Conservation (phyloP, 371 early-diverging fungal genomes). For the Mycotypha africana region DNA sequence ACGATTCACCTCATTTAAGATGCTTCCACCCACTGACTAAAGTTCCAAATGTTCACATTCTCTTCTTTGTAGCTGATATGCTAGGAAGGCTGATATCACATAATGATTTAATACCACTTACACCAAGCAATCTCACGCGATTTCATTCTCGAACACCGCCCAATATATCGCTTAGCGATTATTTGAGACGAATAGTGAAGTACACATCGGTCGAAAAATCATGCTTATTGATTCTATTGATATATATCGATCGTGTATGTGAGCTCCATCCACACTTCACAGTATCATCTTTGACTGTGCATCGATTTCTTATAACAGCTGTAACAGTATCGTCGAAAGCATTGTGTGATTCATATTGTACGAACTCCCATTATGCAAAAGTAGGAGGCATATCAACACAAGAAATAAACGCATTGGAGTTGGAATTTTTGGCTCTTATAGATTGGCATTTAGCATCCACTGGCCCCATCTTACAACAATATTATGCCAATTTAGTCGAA, state of each 20-base stretch:
- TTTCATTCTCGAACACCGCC: conserved; percentile 96
- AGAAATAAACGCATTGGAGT: conserved; percentile 92
- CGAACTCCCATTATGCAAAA: conserved; percentile 85
- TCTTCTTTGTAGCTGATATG: conserved; percentile 60
- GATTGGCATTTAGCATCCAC: conserved; percentile 85
- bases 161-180: conserved; percentile 77
- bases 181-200: conserved; percentile 78
- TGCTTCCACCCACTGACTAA: not conserved
- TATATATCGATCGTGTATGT: conserved; percentile 92
- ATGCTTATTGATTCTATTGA: conserved; percentile 77
- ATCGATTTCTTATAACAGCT: conserved; percentile 93
- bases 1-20: not conserved
- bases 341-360: conserved; percentile 80
- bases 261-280: conserved; percentile 76
- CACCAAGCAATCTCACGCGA: conserved; percentile 79
- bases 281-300: conserved; percentile 89
- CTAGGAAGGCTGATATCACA: conserved; percentile 65
- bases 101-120: conserved; percentile 87
- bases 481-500: conserved; percentile 75
- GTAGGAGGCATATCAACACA: conserved; percentile 92
- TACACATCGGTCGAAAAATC: conserved; percentile 90
- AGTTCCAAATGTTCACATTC: not conserved
- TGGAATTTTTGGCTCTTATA: conserved; percentile 83
- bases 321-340: conserved; percentile 88
- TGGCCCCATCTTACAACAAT: conserved; percentile 75